These are phyloP conservation scores for Russula sp. DNA, from an alignment of 768 basidiomycete genomes.

Conservation along the genomic window DNA sequence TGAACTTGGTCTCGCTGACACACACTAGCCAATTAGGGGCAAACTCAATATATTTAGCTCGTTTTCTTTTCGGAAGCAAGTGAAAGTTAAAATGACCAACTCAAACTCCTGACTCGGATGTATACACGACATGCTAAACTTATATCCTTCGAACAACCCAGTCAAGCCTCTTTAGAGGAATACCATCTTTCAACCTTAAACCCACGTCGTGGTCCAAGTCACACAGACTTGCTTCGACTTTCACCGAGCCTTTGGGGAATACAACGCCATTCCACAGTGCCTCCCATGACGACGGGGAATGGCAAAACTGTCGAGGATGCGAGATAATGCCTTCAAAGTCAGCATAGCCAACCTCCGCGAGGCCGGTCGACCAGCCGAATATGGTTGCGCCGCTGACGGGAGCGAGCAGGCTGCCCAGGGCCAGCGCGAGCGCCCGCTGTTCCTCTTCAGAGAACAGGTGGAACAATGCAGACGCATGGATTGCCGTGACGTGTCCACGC, in stretches of 20 bases:
- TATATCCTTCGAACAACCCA: conserved; percentile 14
- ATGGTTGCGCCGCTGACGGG: conserved; percentile 40
- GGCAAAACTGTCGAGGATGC: conserved; percentile 12
- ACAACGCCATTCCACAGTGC: conserved; percentile 15
- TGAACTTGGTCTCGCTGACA: too few species aligned
- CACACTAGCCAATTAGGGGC: too few species aligned
- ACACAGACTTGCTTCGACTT: not conserved
- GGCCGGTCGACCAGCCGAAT: conserved; percentile 37
- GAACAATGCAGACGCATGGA: conserved; percentile 46
- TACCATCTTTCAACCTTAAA: conserved; percentile 6
- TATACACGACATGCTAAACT: not conserved
- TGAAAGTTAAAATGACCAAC: too few species aligned
- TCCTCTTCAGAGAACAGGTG: conserved; percentile 37
- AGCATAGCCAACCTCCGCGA: conserved; percentile 28
- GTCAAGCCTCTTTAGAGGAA: conserved; percentile 4
- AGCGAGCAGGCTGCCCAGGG: conserved; percentile 37
- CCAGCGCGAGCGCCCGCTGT: conserved; percentile 37
- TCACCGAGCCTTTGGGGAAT: conserved; percentile 7
- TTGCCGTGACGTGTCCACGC: conserved; percentile 38
- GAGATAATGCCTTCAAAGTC: conserved; percentile 15
- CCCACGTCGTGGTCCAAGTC: conserved; percentile 16
- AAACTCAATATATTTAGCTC: too few species aligned
- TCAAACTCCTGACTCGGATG: too few species aligned
- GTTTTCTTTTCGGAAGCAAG: too few species aligned
- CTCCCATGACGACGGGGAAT: conserved; percentile 11